phyloP scores from a whole-genome alignment of 2,329 filamentous ascomycete genomes.

The Aspergillus transmontanensis region DNA sequence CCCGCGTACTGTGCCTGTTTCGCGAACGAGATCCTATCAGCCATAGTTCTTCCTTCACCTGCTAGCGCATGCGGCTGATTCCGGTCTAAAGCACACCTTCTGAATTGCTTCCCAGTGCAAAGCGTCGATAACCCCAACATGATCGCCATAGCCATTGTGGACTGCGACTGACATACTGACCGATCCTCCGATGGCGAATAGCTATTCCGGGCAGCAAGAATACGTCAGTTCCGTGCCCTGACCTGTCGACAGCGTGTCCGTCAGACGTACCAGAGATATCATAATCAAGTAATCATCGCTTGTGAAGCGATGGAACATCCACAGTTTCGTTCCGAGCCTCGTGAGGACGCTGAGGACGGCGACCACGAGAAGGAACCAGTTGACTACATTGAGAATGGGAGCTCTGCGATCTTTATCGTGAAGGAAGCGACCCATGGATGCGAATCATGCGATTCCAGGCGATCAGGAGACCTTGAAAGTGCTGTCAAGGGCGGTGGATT shows the following conservation, averaged over 20 bases:
- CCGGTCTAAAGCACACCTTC: slow-evolving; percentile 18
- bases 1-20: slow-evolving; percentile 24
- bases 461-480: neutral
- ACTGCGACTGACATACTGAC: slow-evolving; percentile 23
- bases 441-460: too few relatives aligned
- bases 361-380: slow-evolving; percentile 24
- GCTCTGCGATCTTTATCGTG: slow-evolving; percentile 23
- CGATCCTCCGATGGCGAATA: slow-evolving; percentile 22
- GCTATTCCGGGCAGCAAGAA: neutral
- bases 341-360: slow-evolving; percentile 24
- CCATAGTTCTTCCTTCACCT: neutral
- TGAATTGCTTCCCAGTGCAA: slow-evolving; percentile 20
- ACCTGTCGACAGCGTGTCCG: too few relatives aligned
- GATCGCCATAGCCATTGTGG: slow-evolving; percentile 26
- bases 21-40: neutral
- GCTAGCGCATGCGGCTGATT: neutral
- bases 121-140: slow-evolving; percentile 14
- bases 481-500: neutral
- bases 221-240: neutral
- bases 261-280: slow-evolving; percentile 15
- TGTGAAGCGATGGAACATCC: slow-evolving; percentile 23
- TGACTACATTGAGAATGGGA: slow-evolving; percentile 26
- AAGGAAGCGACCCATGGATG: slow-evolving; percentile 21
- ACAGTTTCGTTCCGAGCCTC: slow-evolving; percentile 24
- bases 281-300: slow-evolving; percentile 26